phyloP scores from a whole-genome alignment of 1,284 basidiomycete species.

The Takashimella tepidaria region DNA sequence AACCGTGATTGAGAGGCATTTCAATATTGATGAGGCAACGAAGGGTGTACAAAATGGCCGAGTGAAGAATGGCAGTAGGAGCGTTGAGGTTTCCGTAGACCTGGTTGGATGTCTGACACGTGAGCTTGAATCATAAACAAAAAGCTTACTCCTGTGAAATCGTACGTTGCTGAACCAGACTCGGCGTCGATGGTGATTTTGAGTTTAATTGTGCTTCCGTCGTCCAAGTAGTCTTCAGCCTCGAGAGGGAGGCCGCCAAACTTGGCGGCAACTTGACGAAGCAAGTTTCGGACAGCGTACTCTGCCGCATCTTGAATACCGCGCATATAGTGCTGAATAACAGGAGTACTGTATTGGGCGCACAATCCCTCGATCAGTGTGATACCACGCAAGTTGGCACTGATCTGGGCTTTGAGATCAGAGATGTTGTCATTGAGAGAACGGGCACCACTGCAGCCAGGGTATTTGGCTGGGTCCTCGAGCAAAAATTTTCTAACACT shows the following conservation, averaged over 20 bases:
- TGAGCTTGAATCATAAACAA: slow-evolving; percentile 1
- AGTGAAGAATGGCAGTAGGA: slow-evolving; percentile 81
- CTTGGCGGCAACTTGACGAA: slow-evolving; percentile 67
- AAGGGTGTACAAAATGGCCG: slow-evolving; percentile 90
- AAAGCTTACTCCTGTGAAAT: slow-evolving; percentile 62
- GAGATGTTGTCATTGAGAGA: slow-evolving; percentile 61
- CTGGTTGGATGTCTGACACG: background rate
- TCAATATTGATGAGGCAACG: slow-evolving; percentile 86
- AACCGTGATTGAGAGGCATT: slow-evolving; percentile 59
- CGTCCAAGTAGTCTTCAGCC: slow-evolving; percentile 51
- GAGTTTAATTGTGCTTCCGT: slow-evolving; percentile 79
- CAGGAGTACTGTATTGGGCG: background rate
- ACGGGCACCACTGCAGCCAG: slow-evolving; percentile 74
- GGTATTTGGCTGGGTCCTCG: slow-evolving; percentile 78
- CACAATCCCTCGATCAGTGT: background rate
- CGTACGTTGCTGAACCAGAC: slow-evolving; percentile 76
- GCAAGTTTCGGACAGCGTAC: slow-evolving; percentile 73
- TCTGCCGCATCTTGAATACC: slow-evolving; percentile 64
- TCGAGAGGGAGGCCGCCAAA: slow-evolving; percentile 60
- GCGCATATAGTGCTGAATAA: background rate
- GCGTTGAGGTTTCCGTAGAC: slow-evolving; percentile 32
- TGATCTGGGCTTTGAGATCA: slow-evolving; percentile 54
- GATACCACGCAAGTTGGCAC: background rate
- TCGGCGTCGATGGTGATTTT: slow-evolving; percentile 71
- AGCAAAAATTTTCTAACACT: slow-evolving; percentile 78